Base-by-base conservation (phyloP, 352 stramenopile genomes). In the Pythium chondricola region DNA sequence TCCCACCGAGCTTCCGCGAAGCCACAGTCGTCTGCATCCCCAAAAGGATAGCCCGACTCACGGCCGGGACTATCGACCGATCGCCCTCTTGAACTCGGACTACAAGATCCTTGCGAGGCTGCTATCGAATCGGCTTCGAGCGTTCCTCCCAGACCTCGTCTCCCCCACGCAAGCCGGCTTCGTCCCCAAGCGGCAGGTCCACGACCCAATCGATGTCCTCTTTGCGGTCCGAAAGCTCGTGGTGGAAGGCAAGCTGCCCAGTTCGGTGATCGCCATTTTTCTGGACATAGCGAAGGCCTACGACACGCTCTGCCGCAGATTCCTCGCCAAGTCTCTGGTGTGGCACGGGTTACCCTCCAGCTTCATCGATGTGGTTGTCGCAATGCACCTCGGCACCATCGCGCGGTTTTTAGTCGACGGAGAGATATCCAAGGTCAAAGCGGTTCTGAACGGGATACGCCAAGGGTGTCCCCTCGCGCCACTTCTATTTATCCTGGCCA, bases 31-130 rank as follows among this genome's bases (percentile, higher is more conserved):
- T 38, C 14, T 56, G 48, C 27, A 38, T 49, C 1, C 30, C 39
- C 14, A 46, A 56, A 18, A 40, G 32, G n/a, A 2, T 2, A n/a
- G 0, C 3, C 48, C 48, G 10, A 26, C 8, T 0, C 17, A 20
- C 1, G 48, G 48, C 1, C 30, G 43, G 18, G 48, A 56, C 20
- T 56, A 36, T 18, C 29, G 48, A 5, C 48, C 48, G 11, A 48
- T n/a, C n/a, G n/a, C n/a, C n/a, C n/a, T n/a, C n/a, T n/a, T n/a
- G n/a, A n/a, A n/a, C n/a, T n/a, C n/a, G 4, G 48, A 56, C 24
- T 56, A 56, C 48, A 56, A 56, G 48, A 44, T 56, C 30, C 47
- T 27, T 25, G 25, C 27, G 7, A 2, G n/a, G n/a, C n/a, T n/a
- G n/a, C n/a, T n/a, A n/a, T n/a, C n/a, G n/a, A n/a, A n/a, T n/a